These are phyloP conservation scores for Apium graveolens DNA, from an alignment of 129 eudicot species.

Conservation along the genomic window DNA sequence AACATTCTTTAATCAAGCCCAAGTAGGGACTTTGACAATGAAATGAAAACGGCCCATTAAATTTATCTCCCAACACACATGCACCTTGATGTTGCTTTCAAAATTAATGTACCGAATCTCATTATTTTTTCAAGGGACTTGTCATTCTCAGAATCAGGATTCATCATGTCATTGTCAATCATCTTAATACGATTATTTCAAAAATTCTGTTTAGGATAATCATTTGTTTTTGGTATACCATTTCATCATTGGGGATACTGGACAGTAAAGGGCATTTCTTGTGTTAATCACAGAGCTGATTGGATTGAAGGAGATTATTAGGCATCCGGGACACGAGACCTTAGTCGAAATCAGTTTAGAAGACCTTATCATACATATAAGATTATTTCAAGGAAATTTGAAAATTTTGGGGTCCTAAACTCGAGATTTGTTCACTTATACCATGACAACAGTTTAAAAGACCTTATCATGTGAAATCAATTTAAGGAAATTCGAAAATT, in stretches of 20 bases:
- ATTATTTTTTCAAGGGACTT: background rate
- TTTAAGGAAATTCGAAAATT: too few species aligned
- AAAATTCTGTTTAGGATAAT: background rate
- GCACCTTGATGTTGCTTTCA: background rate
- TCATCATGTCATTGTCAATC: background rate
- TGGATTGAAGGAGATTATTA: background rate
- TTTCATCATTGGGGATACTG: too few species aligned
- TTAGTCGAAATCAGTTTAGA: too few species aligned
- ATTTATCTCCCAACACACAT: background rate
- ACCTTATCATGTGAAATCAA: too few species aligned
- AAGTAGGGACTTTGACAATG: background rate
- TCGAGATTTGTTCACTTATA: too few species aligned
- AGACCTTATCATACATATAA: too few species aligned
- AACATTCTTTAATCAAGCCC: background rate
- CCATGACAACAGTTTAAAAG: too few species aligned
- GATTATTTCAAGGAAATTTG: too few species aligned
- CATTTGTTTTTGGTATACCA: background rate
- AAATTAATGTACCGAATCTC: background rate
- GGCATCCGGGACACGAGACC: too few species aligned
- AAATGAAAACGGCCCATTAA: background rate
- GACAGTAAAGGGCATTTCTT: too few species aligned
- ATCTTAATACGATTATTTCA: background rate
- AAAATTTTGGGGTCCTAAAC: too few species aligned
- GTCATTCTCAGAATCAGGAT: constrained; percentile 4
- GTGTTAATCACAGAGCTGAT: background rate